phyloP scores from a whole-genome alignment of 352 stramenopile genomes.

The Thraustochytrium striatum region DNA sequence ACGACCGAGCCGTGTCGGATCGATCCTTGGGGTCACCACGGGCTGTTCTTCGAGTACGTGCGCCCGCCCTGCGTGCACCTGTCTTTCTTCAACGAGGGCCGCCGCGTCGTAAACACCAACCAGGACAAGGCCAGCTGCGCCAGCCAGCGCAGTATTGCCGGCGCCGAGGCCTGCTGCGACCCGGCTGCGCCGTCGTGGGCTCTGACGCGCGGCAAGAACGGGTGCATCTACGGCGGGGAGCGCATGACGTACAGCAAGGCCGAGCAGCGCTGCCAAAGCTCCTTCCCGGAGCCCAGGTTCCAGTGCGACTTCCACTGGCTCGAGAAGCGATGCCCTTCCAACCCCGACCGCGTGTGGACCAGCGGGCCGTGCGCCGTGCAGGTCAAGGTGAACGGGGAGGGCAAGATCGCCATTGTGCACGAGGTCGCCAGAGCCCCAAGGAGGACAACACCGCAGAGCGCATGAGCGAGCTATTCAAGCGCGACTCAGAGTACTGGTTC shows the following conservation, averaged over 20 bases:
- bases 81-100: constrained; percentile 53
- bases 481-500: background rate
- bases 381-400: background rate
- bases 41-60: constrained; percentile 64
- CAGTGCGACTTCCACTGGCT: background rate
- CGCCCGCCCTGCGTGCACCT: constrained; percentile 61
- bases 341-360: background rate
- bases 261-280: background rate
- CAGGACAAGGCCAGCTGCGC: constrained; percentile 18
- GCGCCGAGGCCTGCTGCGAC: constrained; percentile 37
- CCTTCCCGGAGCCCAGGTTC: background rate
- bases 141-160: constrained; percentile 7
- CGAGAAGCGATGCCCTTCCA: background rate
- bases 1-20: background rate
- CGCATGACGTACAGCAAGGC: constrained; percentile 15
- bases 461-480: background rate
- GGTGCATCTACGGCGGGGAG: constrained; percentile 47
- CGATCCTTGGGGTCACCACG: background rate
- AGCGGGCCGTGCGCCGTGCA: background rate
- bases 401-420: constrained; percentile 35
- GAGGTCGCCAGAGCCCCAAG: background rate
- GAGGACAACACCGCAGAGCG: background rate
- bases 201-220: background rate
- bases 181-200: background rate
- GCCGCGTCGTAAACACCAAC: background rate